Base-by-base conservation (phyloP, 495 filamentous ascomycete species). In the Podospora sp. region DNA sequence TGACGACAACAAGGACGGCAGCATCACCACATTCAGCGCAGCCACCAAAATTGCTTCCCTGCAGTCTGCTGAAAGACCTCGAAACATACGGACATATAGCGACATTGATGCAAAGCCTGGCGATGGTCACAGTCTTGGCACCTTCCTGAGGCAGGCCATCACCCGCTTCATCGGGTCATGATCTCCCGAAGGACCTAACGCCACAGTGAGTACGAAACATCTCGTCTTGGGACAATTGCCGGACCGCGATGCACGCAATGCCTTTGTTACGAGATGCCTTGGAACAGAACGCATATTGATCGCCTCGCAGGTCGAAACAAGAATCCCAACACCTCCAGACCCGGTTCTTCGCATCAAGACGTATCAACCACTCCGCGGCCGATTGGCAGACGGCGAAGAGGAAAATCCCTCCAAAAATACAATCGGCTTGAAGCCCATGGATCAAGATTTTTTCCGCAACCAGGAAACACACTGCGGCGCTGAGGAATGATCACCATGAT, bases 81-180 rank as follows among this genome's bases (percentile, higher is more conserved):
- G 40, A 21, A 40, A 63, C 51, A 62, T 49, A 29, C 29, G 25
- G n/a, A 22, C 2, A 60, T 35, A 62, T 22, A 26, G 1, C 35
- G 50, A 16, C 52, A 20, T 24, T 57, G 63, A 58, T 27, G 63
- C 53, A 21, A 57, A 20, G 18, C n/a, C 63, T 59, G 29, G 29
- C 63, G 63, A 65, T 65, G 53, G 63, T 49, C 63, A 58, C 63
- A 65, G 16, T 59, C 63, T 65, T 59, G 63, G 52, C 63, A 25
- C 49, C 21, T 25, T 27, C 33, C 53, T 57, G 24, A 20, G 33
- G 9, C 63, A 20, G 20, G 50, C 51, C 33, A 35, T 24, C 63
- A 26, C 63, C 63, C 63, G 57, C 62, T 25, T 36, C 57, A 51
- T 65, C 63, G 63, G 63, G 63, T 53, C n/a, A 12, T 50, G 14